Base-by-base conservation (phyloP, 73 alveolate species). In the Tetrahymena thermophila region DNA sequence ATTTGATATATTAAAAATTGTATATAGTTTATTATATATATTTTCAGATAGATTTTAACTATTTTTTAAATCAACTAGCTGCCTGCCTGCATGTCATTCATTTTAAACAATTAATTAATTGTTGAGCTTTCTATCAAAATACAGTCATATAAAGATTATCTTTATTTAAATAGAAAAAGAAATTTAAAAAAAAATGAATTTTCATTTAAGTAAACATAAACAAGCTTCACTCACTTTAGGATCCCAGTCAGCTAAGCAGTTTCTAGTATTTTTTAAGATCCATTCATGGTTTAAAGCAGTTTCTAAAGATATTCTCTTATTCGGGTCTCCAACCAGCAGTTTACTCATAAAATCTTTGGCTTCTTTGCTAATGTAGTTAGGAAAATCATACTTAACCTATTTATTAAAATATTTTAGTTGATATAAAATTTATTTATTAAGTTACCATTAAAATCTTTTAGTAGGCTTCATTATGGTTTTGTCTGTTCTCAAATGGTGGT, bases 261-360 rank as follows among this genome's bases (percentile, higher is more conserved):
- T 93, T 89, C 94, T 95, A 31, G 96, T 38, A 34, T 94, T 95
- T 28, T 37, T 55, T 31, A 37, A 19, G 9, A 95, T 57, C 96
- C 97, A 95, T 93, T 93, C 95, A 97, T 97, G 98, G 43, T 94
- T 94, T 94, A 97, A 96, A 10, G 98, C 99, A 56, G 96, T 94
- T 16, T 85, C 85, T 84, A 98, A 98, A 34, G 96, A 96, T 37
- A 96, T 94, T 95, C 99, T 97, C 44, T 93, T n/a, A 38, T 97
- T 94, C 35, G 97, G 97, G 94, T 97, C 96, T 35, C 58, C 96
- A 25, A 93, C 93, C 57, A 97, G 95, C 97, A 97, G 94, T 56
- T 95, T 96, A n/a, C 93, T 96, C 31, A 97, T 97, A 56, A 97
- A 94, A 97, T 97, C 97, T 96, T 96, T 97, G 34, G 97, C 97